These are phyloP conservation scores for Inga oerstediana DNA, from an alignment of 306 rosid genomes.

Conservation along the genomic window DNA sequence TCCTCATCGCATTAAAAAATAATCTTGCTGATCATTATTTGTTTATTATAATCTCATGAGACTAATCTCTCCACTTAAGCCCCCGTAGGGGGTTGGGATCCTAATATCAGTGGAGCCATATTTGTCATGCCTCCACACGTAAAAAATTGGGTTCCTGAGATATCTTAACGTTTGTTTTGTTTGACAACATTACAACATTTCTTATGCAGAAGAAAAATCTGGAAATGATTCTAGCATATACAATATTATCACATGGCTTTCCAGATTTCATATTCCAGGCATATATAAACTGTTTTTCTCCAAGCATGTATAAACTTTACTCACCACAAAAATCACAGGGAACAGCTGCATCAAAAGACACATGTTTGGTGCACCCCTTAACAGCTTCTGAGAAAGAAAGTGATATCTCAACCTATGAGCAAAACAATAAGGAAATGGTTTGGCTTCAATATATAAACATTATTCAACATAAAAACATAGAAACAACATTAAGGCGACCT, in stretches of 20 bases:
- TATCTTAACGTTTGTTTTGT: constrained; percentile 4
- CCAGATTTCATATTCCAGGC: constrained; percentile 24
- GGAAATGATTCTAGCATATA: constrained; percentile 22
- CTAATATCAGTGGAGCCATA: constrained; percentile 16
- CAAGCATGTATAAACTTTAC: constrained; percentile 41
- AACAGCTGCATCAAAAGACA: constrained; percentile 73
- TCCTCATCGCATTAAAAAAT: not conserved
- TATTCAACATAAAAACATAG: constrained; percentile 21
- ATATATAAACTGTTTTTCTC: constrained; percentile 27
- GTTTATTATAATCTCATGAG: not conserved
- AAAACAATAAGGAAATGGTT: constrained; percentile 36
- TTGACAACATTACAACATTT: constrained; percentile 27
- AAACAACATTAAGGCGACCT: constrained; percentile 54
- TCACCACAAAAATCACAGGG: constrained; percentile 88
- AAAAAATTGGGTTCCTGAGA: constrained; percentile 21
- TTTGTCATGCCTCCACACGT: not conserved
- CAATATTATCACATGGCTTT: constrained; percentile 7
- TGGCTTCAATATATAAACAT: constrained; percentile 30
- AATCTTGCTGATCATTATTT: constrained; percentile 5
- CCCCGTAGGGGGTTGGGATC: not conserved
- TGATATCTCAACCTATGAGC: constrained; percentile 62
- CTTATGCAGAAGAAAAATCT: constrained; percentile 7
- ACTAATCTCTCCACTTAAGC: not conserved
- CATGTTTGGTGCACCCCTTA: constrained; percentile 75
- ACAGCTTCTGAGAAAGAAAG: constrained; percentile 87